A percentile compares a stretch with the other conserved stretches of the same genome.
Conservation (phyloP, 139 green algal species). For the Cymbomonas tetramitiformis region DNA sequence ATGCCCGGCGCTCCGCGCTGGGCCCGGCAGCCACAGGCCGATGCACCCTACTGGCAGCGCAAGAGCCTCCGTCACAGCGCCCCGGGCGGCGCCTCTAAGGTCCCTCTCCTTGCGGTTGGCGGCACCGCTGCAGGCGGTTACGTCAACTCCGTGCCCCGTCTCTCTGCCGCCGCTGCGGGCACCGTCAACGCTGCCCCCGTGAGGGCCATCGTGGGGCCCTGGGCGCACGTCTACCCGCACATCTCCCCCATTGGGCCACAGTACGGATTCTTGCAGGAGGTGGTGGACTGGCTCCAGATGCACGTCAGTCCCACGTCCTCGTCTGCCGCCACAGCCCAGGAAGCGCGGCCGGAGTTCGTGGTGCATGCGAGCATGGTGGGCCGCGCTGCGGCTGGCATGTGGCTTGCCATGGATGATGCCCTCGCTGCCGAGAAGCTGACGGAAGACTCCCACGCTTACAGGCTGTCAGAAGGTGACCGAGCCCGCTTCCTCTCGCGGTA, state of each 20-base stretch:
- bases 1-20: not conserved
- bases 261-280: conserved; percentile 2
- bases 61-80: not conserved
- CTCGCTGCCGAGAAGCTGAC: not conserved
- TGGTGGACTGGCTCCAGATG: not conserved
- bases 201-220: conserved; percentile 10
- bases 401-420: not conserved
- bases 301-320: not conserved
- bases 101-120: conserved; percentile 1
- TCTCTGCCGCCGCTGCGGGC: not conserved
- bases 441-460: not conserved
- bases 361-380: not conserved
- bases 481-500: no score
- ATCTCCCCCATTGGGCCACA: conserved; percentile 7
- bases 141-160: not conserved
- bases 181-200: not conserved
- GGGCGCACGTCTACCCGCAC: conserved; percentile 21
- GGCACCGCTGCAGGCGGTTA: conserved; percentile 9
- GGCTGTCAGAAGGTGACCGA: not conserved
- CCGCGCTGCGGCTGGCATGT: not conserved
- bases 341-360: not conserved
- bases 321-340: not conserved
- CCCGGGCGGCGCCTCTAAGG: not conserved
- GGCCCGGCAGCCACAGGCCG: not conserved
- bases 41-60: conserved; percentile 1